Evolutionary conservation across 2,329 filamentous ascomycete species (phyloP), one percentile per base, ranked within the genome.

Genomic region (Claviceps lovelessii): DNA sequence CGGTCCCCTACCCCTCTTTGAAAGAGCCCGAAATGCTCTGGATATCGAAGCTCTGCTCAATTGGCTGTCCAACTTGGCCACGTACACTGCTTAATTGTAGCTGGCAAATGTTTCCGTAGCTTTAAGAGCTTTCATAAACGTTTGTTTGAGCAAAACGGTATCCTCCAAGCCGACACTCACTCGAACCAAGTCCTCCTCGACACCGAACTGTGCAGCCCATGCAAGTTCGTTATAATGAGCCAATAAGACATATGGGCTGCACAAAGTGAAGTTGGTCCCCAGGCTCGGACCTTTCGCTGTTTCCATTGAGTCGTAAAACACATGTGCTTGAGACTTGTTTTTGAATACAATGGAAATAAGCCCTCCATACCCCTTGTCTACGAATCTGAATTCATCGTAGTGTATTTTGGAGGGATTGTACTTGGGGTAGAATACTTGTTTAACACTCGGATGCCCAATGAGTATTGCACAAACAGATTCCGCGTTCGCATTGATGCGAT

Each of bases 241-340:
- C 37, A 98, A 71, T 39, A 98, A 74, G 28, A 93, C 89, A 67
- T 95, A 98, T 0, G 93, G 93, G 51, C 85, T 95, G 55, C 85
- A 85, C 42, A 98, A 74, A 0, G 93, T 97, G 67, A 98, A 98
- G 69, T 98, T 98, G 0, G 93, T 97, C 2, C 93, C 93, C 51
- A 98, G 74, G 69, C 90, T 96, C 0, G 93, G 93, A 0, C 93
- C 93, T 69, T 98, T 98, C 44, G 89, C 84, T 1, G 90, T 93
- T 58, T 94, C 83, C 17, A 98, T 73, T 13, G 80, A 77, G 69
- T 98, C 90, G 69, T 86, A 96, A 68, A 97, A 96, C 0, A 81
- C 78, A 54, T 88, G 74, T 0, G 91, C 88, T 58, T 90, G 83
- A 35, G 76, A 74, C 55, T 77, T 80, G 1, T 76, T 76, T 61